phyloP scores from a whole-genome alignment of 768 basidiomycete species.

The Pulveroboletus sp. region DNA sequence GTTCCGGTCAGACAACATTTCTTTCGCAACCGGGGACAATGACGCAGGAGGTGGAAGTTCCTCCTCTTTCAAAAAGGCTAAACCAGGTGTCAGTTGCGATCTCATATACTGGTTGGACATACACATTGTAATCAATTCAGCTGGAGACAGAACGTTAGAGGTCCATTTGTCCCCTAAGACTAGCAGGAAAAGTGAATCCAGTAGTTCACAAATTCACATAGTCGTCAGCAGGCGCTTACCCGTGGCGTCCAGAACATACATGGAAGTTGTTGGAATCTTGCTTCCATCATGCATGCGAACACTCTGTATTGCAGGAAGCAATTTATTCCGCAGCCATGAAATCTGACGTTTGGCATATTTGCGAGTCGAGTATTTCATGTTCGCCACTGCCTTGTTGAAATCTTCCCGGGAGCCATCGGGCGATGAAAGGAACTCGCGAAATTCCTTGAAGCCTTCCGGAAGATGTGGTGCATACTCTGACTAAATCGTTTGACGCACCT shows the following conservation, averaged over 20 bases:
- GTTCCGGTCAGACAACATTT: slow-evolving; percentile 45
- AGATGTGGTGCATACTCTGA: slow-evolving; percentile 5
- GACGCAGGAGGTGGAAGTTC: slow-evolving; percentile 54
- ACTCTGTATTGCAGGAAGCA: slow-evolving; percentile 69
- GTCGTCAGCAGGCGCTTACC: slow-evolving; percentile 36
- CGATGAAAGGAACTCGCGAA: slow-evolving; percentile 59
- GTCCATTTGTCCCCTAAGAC: slow-evolving; percentile 58
- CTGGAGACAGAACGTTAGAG: slow-evolving; percentile 49
- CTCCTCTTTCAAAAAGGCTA: slow-evolving; percentile 50
- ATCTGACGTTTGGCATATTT: slow-evolving; percentile 92
- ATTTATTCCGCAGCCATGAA: slow-evolving; percentile 88
- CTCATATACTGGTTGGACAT: slow-evolving; percentile 4
- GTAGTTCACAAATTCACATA: not conserved
- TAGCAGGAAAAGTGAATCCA: slow-evolving; percentile 20
- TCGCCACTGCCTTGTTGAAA: slow-evolving; percentile 60
- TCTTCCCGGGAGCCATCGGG: slow-evolving; percentile 36
- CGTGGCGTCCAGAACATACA: slow-evolving; percentile 69
- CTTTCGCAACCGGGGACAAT: slow-evolving; percentile 53
- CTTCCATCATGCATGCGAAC: slow-evolving; percentile 35
- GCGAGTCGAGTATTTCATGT: slow-evolving; percentile 83
- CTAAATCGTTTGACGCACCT: slow-evolving; percentile 43
- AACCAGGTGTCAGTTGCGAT: slow-evolving; percentile 5
- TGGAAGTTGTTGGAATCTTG: slow-evolving; percentile 29
- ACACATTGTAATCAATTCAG: slow-evolving; percentile 50
- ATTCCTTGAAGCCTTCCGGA: slow-evolving; percentile 85